Conservation (phyloP, 192 early-diverging fungal genomes). For the Coemansia sp. region DNA sequence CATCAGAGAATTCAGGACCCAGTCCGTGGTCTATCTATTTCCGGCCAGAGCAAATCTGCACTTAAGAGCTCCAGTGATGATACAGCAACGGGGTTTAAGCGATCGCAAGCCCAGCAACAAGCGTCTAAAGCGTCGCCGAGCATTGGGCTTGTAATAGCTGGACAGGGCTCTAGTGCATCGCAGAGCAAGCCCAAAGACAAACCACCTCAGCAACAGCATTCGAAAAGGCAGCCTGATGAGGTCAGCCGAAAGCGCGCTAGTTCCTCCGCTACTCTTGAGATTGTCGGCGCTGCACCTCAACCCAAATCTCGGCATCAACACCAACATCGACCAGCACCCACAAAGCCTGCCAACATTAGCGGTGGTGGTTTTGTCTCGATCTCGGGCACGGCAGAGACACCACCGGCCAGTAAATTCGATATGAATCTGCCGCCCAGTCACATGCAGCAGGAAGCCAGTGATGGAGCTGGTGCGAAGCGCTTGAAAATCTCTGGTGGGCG, state of each 20-base stretch:
- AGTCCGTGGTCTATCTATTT: background rate
- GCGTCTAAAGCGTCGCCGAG: background rate
- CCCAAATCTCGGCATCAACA: background rate
- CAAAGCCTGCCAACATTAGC: background rate
- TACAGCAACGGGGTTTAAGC: background rate
- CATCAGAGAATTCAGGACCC: background rate
- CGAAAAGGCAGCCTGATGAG: background rate
- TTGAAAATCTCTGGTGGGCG: background rate
- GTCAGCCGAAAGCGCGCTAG: background rate
- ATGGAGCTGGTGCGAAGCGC: background rate
- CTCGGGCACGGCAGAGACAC: background rate
- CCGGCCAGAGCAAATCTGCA: background rate
- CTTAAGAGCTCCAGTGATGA: background rate
- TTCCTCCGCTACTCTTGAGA: constrained; percentile 1
- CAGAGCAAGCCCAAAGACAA: constrained; percentile 1
- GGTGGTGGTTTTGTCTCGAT: background rate
- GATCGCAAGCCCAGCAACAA: background rate
- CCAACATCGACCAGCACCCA: background rate
- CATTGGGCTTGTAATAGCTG: background rate
- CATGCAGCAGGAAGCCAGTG: background rate
- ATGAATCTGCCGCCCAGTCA: background rate
- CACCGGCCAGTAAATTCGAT: background rate
- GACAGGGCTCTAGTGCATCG: background rate
- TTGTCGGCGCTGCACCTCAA: background rate
- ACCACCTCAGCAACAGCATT: background rate